phyloP scores from a whole-genome alignment of 495 filamentous ascomycete genomes.

The Thozetella sp. region DNA sequence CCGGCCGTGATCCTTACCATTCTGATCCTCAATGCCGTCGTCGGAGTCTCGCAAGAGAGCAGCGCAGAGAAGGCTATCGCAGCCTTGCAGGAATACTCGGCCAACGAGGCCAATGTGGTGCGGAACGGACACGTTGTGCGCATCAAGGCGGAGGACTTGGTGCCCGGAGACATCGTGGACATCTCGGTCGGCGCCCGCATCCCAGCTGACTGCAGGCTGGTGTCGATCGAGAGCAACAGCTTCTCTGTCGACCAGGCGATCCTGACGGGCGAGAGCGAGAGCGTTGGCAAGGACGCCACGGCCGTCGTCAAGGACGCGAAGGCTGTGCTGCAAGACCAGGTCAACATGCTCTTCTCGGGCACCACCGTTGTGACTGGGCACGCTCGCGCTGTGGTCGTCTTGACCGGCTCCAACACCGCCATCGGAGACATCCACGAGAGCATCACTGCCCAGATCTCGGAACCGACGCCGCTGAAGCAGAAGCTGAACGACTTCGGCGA shows the following conservation, averaged over 20 bases:
- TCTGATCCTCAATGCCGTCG: conserved; percentile 92
- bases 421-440: conserved; percentile 99
- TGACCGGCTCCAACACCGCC: conserved; percentile 89
- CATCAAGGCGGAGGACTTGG: conserved; percentile 91
- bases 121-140: conserved; percentile 74
- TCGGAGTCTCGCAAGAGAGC: conserved; percentile 98
- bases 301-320: conserved; percentile 70
- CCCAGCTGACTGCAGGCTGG: conserved; percentile 92
- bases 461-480: conserved; percentile 96
- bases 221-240: conserved; percentile 94
- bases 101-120: conserved; percentile 93
- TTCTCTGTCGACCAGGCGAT: conserved; percentile 97
- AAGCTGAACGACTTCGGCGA: conserved; percentile 99
- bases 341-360: conserved; percentile 98
- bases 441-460: conserved; percentile 96
- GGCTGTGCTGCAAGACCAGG: conserved; percentile 96
- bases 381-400: conserved; percentile 87
- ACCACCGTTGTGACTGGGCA: conserved; percentile 96
- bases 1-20: conserved; percentile 97
- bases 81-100: conserved; percentile 97
- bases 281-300: conserved; percentile 80
- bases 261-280: conserved; percentile 97
- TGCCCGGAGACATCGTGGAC: conserved; percentile 91
- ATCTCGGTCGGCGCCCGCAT: conserved; percentile 92
- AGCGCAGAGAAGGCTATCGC: conserved; percentile 99